phyloP scores from a whole-genome alignment of 176 grass and related monocot genomes.

The Paspalum notatum region DNA sequence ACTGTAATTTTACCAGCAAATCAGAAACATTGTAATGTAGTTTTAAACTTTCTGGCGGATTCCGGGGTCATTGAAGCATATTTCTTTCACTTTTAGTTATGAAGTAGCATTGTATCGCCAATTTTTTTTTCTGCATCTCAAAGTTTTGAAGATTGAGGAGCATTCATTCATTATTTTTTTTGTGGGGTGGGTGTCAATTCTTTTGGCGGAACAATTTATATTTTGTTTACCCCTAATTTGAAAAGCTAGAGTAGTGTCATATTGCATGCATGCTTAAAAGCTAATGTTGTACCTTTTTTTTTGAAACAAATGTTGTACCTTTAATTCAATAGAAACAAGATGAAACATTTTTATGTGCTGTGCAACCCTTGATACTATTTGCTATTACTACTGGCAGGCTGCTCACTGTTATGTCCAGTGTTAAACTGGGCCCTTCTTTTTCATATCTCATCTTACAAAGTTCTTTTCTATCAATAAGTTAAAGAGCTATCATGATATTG shows the following conservation, averaged over 20 bases:
- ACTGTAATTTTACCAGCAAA: constrained; percentile 23
- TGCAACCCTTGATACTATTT: neutral
- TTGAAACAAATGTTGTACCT: neutral
- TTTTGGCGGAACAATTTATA: too few relatives aligned
- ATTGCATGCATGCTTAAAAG: constrained; percentile 2
- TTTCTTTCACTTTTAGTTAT: constrained; percentile 26
- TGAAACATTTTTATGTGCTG: neutral
- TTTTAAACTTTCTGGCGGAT: neutral
- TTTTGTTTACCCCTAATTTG: neutral
- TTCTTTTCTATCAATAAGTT: neutral
- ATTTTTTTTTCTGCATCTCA: constrained; percentile 10
- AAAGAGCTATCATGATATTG: neutral
- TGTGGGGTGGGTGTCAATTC: too few relatives aligned
- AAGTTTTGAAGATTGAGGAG: constrained; percentile 12
- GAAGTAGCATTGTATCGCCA: neutral
- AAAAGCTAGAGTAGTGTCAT: neutral
- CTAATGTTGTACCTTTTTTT: neutral
- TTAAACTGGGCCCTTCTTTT: neutral
- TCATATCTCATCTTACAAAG: neutral
- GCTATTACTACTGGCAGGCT: neutral
- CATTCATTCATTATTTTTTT: too few relatives aligned
- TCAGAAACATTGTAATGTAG: constrained; percentile 13
- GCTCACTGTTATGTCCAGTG: neutral
- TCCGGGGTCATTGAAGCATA: neutral
- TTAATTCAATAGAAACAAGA: neutral